Evolutionary conservation across 768 basidiomycete genomes (phyloP), one percentile per base, ranked within the genome.

Genomic region (Astraeus odoratus): DNA sequence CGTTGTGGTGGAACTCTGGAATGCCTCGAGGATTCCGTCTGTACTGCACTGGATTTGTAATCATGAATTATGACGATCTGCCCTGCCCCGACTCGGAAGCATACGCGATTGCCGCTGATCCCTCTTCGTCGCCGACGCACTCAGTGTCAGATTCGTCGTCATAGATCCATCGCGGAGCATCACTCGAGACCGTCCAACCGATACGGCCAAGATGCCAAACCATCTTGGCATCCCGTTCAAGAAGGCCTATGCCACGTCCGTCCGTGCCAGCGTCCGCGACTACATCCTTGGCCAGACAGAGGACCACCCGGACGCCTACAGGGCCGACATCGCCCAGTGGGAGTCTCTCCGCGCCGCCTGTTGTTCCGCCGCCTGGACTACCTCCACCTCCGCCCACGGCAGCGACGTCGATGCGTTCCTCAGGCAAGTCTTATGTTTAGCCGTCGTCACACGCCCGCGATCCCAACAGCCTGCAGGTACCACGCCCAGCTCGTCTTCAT

Each of bases 401-500:
- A 69, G 80, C 54, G 54, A 72, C 18, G 63, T 80, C 54, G 64
- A 78, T 50, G 56, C 71, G 4, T 57, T 72, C 37, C 55, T 84
- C 44, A 71, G 73, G 93, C 92, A 53, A 50, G 80, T 75, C 36
- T 18, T 27, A 3, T 38, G 43, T 13, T 33, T 13, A 8, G 3
- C 24, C 41, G 51, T 50, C 40, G 46, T 39, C 37, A 9, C 38
- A 39, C 29, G 27, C 52, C 7, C 12, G 27, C 27, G 6, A 12
- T 7, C 27, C 27, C 27, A 6, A 12, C 27, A 29, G 27, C 27
- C n/a, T n/a, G 12, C 6, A 97, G 95, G 36, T 98, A 98, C 60
- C 87, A 96, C 53, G 87, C 91, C 3, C 94, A 95, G 59, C 78
- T 97, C 29, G 71, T 81, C 0, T 92, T 85, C 49, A 76, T 93